phyloP scores from a whole-genome alignment of 2,329 filamentous ascomycete species.

The Blastomyces gilchristii region DNA sequence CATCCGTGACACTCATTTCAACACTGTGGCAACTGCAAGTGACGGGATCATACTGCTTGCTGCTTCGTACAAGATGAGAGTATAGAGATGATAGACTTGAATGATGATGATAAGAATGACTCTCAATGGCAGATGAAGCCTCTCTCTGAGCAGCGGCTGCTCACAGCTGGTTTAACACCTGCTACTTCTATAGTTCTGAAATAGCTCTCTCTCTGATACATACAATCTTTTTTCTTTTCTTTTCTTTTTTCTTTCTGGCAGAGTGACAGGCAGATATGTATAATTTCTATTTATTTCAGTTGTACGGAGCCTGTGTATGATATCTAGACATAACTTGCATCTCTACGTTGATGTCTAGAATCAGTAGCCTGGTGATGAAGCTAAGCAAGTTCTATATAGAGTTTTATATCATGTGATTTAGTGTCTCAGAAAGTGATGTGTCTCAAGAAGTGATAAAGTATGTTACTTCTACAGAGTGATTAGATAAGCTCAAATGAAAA shows the following conservation, averaged over 20 bases:
- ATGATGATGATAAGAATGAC: constrained; percentile 4
- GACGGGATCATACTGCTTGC: constrained; percentile 5
- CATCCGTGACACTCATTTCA: no score
- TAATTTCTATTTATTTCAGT: constrained; percentile 4
- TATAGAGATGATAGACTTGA: no score
- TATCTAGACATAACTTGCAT: constrained; percentile 8
- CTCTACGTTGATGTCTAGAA: constrained; percentile 6
- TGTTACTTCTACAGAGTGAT: no score
- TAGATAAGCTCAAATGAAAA: no score
- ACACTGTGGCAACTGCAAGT: constrained; percentile 8
- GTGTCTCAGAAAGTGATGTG: background rate
- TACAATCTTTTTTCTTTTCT: constrained; percentile 4
- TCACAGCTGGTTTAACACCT: no score
- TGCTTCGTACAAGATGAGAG: constrained; percentile 7
- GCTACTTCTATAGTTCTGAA: no score
- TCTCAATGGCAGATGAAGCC: background rate
- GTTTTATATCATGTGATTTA: background rate
- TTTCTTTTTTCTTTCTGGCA: background rate
- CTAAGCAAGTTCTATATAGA: background rate
- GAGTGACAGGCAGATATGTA: background rate
- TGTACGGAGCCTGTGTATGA: constrained; percentile 8
- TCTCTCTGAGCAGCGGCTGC: no score
- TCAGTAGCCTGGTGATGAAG: background rate
- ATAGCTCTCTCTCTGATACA: background rate
- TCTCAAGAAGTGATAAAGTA: no score